These are phyloP conservation scores for Isatis lusitanica DNA, from an alignment of 441 rosid genomes.

Conservation along the genomic window DNA sequence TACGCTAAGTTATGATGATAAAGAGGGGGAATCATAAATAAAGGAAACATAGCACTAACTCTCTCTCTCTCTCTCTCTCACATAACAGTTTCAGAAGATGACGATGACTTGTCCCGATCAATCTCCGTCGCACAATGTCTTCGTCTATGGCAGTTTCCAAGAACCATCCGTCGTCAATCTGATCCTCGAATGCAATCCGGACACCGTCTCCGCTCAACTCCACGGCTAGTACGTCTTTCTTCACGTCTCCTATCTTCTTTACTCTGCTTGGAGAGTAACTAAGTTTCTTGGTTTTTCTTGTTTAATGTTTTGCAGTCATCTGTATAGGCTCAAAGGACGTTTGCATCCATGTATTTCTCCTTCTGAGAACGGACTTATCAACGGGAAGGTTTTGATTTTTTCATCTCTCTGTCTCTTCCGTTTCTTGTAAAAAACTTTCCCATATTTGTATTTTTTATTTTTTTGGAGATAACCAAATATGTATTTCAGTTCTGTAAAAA, in stretches of 20 bases:
- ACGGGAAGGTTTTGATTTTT: conserved; percentile 50
- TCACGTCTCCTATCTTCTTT: not conserved
- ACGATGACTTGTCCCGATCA: conserved; percentile 9
- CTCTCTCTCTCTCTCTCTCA: not conserved
- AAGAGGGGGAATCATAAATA: not conserved
- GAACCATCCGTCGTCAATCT: conserved; percentile 75
- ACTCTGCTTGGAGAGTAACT: not conserved
- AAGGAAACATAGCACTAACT: not conserved
- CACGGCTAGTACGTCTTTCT: conserved; percentile 50
- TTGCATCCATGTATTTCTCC: conserved; percentile 87
- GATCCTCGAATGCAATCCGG: conserved; percentile 66
- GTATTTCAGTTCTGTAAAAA: too few species aligned
- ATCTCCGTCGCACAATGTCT: conserved; percentile 50
- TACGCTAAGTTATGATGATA: not conserved
- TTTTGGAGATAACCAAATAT: too few species aligned
- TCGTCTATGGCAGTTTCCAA: conserved; percentile 88
- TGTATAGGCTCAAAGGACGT: conserved; percentile 77
- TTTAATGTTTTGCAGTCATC: conserved; percentile 48
- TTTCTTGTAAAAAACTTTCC: not conserved
- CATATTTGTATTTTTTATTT: not conserved
- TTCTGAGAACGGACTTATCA: conserved; percentile 45
- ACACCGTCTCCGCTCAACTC: conserved; percentile 58
- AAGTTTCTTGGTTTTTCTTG: not conserved
- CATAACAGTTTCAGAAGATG: not conserved
- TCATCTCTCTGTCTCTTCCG: not conserved